Conservation (phyloP, 805 yeast species). For the Kregervanrija delftensis region DNA sequence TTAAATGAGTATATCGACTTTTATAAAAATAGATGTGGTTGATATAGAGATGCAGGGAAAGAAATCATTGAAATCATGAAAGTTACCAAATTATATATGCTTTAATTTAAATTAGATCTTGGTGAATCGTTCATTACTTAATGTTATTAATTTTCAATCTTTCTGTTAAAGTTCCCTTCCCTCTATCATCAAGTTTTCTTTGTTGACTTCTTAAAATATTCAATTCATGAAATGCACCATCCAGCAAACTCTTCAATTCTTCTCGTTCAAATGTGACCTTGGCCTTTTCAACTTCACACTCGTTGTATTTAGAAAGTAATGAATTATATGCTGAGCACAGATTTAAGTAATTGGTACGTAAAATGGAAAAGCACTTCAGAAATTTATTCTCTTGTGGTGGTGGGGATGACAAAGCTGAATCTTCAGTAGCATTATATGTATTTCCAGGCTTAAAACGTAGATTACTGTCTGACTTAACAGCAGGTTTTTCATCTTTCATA, state of each 20-base stretch:
- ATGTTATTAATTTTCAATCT: not conserved
- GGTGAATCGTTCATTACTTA: not conserved
- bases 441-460: too few relatives aligned
- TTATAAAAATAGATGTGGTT: too few relatives aligned
- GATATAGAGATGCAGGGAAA: too few relatives aligned
- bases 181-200: slow-evolving; percentile 8
- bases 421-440: too few relatives aligned
- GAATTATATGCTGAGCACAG: slow-evolving; percentile 18
- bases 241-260: slow-evolving; percentile 20
- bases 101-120: too few relatives aligned
- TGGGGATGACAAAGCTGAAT: not conserved
- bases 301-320: slow-evolving; percentile 12
- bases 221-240: slow-evolving; percentile 17
- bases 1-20: too few relatives aligned
- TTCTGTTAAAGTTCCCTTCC: slow-evolving; percentile 1
- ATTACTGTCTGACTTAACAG: not conserved
- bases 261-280: slow-evolving; percentile 17
- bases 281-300: slow-evolving; percentile 18
- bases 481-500: not conserved
- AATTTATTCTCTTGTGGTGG: slow-evolving; percentile 12
- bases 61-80: too few relatives aligned
- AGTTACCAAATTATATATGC: too few relatives aligned
- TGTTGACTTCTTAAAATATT: slow-evolving; percentile 12
- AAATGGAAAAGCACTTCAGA: slow-evolving; percentile 17
- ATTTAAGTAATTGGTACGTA: slow-evolving; percentile 18